Percentiles rank a stretch among this genome's conserved stretches.
Evolutionary conservation across 257 asterid genomes (phyloP).

Genomic region (Primulina huaijiensis): DNA sequence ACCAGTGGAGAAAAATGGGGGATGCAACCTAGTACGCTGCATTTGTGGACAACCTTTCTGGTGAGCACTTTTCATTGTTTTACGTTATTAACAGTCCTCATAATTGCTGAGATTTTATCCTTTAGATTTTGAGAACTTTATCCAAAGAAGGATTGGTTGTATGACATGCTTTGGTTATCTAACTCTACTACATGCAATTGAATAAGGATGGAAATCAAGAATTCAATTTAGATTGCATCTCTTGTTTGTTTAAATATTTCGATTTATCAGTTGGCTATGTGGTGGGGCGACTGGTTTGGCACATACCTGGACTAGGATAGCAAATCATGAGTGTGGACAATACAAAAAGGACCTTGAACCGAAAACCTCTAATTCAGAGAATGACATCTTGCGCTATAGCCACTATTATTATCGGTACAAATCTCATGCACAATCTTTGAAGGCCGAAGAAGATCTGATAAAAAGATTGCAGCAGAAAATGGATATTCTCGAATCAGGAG

Average conservation of each 20-base stretch:
- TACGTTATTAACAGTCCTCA: not conserved
- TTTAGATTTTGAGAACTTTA: not conserved
- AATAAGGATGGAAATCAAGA: too few relatives aligned
- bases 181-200: not conserved
- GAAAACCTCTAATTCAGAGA: constrained; percentile 23
- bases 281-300: constrained; percentile 47
- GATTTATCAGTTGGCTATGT: constrained; percentile 54
- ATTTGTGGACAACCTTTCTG: constrained; percentile 60
- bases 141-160: not conserved
- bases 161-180: too few relatives aligned
- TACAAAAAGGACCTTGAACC: constrained; percentile 28
- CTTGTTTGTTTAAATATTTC: not conserved
- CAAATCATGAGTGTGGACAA: constrained; percentile 49
- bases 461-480: constrained; percentile 30
- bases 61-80: constrained; percentile 28
- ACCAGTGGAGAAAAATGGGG: constrained; percentile 55
- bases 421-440: constrained; percentile 47
- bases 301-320: constrained; percentile 33
- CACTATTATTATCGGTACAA: constrained; percentile 45
- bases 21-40: constrained; percentile 54
- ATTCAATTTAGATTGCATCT: not conserved
- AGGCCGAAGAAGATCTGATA: constrained; percentile 36
- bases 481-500: constrained; percentile 25
- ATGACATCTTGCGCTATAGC: constrained; percentile 37
- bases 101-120: not conserved